Base-by-base conservation (phyloP, 1,139 yeast genomes). In the Taphrina sp. region DNA sequence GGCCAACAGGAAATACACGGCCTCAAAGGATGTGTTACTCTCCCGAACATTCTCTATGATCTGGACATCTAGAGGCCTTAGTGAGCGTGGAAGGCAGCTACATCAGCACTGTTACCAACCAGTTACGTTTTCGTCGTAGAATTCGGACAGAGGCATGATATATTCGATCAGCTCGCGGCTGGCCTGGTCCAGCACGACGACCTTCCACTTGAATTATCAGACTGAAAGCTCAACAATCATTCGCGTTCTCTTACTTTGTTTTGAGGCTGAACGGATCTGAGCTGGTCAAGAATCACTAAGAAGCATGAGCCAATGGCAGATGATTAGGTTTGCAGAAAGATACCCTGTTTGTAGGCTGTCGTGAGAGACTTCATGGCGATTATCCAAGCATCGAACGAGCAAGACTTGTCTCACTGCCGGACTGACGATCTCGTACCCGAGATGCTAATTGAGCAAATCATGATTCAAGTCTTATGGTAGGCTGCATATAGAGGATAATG, bases 1-100 rank as follows among this genome's bases (percentile, higher is more conserved):
- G 0, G 88, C 85, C 49, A 78, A 78, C 19, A 82, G 64, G 22
- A 83, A 67, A 64, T 83, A 83, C 1, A 83, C 67, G 2, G 82
- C 88, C 61, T 79, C 85, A 47, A 79, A 75, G 34, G 74, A 74
- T 10, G 69, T 69, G 66, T 76, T 82, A 8, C 76, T 72, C 53
- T 71, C 75, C 53, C 85, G 72, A 51, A 70, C 69, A 14, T 76
- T 67, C 62, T 81, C 87, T 19, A 83, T 73, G 53, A 72, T 68
- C 63, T 79, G 83, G 39, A 80, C 75, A 12, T 49, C 54, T 49
- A 20, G 10, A 7, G n/a, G n/a, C n/a, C n/a, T n/a, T n/a, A n/a
- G n/a, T n/a, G n/a, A n/a, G n/a, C n/a, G n/a, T n/a, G n/a, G n/a
- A n/a, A n/a, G n/a, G n/a, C n/a, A n/a, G n/a, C n/a, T n/a, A n/a